Evolutionary conservation across 2,329 filamentous ascomycete genomes (phyloP).

Genomic region (Alternaria metachromatica): DNA sequence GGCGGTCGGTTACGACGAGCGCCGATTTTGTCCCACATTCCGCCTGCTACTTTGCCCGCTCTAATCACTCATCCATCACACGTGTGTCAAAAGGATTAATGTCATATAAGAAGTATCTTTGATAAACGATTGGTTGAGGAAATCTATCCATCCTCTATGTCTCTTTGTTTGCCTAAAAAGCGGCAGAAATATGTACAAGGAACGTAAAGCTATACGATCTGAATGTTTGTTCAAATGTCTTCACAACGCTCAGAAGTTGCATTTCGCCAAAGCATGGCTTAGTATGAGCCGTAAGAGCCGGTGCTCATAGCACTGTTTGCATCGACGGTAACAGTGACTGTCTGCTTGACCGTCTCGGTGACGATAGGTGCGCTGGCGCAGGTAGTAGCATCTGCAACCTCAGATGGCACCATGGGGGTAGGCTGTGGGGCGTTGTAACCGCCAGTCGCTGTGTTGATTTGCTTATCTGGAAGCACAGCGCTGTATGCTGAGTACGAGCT

Average conservation of each 20-base stretch:
- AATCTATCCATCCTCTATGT: background rate
- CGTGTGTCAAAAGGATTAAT: background rate
- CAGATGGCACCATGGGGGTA: conserved; percentile 1
- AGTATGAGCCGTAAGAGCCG: conserved; percentile 8
- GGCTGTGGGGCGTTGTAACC: conserved; percentile 6
- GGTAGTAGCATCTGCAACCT: conserved; percentile 10
- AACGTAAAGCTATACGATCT: background rate
- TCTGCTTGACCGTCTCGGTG: conserved; percentile 32
- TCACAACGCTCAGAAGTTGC: background rate
- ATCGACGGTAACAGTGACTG: conserved; percentile 33
- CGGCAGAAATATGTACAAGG: conserved; percentile 9
- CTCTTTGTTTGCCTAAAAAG: background rate
- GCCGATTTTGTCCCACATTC: background rate
- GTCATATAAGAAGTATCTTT: background rate
- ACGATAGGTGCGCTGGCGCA: conserved; percentile 18
- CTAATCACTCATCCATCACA: background rate
- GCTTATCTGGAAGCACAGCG: conserved; percentile 23
- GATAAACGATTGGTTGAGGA: background rate
- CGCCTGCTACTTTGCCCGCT: background rate
- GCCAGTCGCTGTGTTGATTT: background rate
- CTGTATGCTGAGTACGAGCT: conserved; percentile 5
- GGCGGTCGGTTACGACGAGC: background rate
- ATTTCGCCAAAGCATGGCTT: background rate
- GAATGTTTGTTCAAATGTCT: background rate
- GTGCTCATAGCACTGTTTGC: conserved; percentile 2